Base-by-base conservation (phyloP, 2,329 filamentous ascomycete species). In the Ascocoryne sarcoides region DNA sequence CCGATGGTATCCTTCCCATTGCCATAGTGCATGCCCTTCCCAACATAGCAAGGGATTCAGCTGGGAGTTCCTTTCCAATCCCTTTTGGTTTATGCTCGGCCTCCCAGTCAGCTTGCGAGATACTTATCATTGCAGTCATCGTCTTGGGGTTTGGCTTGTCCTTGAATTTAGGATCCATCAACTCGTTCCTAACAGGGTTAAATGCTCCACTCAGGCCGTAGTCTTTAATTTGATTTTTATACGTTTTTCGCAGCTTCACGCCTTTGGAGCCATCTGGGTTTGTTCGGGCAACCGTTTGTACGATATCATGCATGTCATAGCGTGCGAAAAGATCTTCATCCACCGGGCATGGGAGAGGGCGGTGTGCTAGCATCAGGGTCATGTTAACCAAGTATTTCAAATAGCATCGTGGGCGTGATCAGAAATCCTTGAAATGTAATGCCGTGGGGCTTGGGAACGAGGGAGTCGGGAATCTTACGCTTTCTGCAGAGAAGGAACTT, bases 401-500 rank as follows among this genome's bases (percentile, higher is more conserved):
- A 20, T 14, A 19, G 10, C 7, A 16, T 19, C 16, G 16, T 47
- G 26, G n/a, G n/a, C n/a, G n/a, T n/a, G n/a, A n/a, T n/a, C n/a
- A n/a, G n/a, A n/a, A n/a, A n/a, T n/a, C n/a, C n/a, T n/a, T n/a
- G n/a, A n/a, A n/a, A n/a, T n/a, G n/a, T n/a, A n/a, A n/a, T n/a
- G n/a, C n/a, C n/a, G n/a, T n/a, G n/a, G n/a, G n/a, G n/a, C n/a
- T n/a, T n/a, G n/a, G n/a, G n/a, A n/a, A n/a, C n/a, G n/a, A n/a
- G n/a, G n/a, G n/a, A 55, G 46, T 65, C 68, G 71, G 71, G 67
- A 69, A 69, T 62, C 75, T 79, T 79, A 80, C 76, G 69, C 67
- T 67, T 76, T 69, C 70, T 74, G 69, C 75, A 75, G 65, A 82
- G 68, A 56, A 79, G 70, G 64, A 80, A 80, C 65, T 79, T 80